Percentiles rank a stretch among this genome's conserved stretches.
These are phyloP conservation scores for Fomitopsis betulina DNA, from an alignment of 1,284 basidiomycete genomes.

Conservation along the genomic window DNA sequence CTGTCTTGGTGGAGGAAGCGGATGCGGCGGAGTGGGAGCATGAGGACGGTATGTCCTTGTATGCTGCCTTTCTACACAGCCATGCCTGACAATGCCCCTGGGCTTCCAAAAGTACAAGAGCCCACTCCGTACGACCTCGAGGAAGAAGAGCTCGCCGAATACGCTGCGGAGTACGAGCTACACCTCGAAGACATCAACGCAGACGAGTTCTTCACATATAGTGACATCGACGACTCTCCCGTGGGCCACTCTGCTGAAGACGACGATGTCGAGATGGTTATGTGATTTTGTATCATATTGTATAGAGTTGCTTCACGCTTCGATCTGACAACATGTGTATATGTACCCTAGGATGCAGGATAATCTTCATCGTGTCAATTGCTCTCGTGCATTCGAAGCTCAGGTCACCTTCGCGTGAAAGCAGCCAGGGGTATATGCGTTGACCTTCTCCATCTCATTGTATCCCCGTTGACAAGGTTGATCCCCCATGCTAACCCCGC, in stretches of 20 bases:
- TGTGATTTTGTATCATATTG: not conserved
- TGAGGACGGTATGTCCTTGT: slow-evolving; percentile 33
- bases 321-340: not conserved
- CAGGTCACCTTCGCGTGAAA: too few relatives aligned
- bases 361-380: not conserved
- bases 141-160: slow-evolving; percentile 53
- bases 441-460: too few relatives aligned
- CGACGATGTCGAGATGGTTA: slow-evolving; percentile 4
- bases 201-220: slow-evolving; percentile 26
- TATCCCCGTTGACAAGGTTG: too few relatives aligned
- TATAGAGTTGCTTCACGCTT: not conserved
- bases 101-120: slow-evolving; percentile 5
- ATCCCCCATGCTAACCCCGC: too few relatives aligned
- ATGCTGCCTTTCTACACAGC: not conserved
- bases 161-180: slow-evolving; percentile 51
- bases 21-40: slow-evolving; percentile 49
- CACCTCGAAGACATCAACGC: slow-evolving; percentile 45
- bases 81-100: not conserved
- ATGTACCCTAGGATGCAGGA: not conserved
- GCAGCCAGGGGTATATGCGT: too few relatives aligned
- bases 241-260: not conserved
- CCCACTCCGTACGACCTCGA: slow-evolving; percentile 34
- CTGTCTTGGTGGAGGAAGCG: slow-evolving; percentile 55
- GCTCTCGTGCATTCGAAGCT: not conserved
- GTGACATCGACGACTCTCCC: slow-evolving; percentile 22